Conservation (phyloP, 305 asterid species). For the Euphrasia arctica region DNA sequence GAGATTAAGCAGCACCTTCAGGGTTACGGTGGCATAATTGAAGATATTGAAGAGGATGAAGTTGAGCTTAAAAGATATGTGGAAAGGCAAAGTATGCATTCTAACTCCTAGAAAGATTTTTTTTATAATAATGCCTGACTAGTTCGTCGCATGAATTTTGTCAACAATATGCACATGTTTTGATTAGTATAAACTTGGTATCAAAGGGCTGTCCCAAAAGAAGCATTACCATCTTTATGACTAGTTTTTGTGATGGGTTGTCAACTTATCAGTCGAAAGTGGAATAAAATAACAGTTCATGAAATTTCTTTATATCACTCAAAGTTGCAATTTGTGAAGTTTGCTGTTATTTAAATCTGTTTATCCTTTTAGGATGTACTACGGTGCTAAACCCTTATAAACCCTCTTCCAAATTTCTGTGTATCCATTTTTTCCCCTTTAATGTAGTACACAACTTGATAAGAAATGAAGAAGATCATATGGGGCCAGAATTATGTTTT, state of each 20-base stretch:
- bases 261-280: too few species aligned
- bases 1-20: constrained; percentile 67
- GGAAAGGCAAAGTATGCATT: constrained; percentile 71
- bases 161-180: constrained; percentile 13
- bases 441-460: constrained; percentile 3
- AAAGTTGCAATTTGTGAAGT: too few species aligned
- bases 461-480: constrained; percentile 11
- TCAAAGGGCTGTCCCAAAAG: too few species aligned
- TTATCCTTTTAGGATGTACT: neutral
- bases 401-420: constrained; percentile 8
- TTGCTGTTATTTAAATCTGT: constrained; percentile 5
- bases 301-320: too few species aligned
- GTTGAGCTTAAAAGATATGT: constrained; percentile 58
- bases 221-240: too few species aligned
- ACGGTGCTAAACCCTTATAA: constrained; percentile 5
- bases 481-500: constrained; percentile 6
- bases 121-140: constrained; percentile 2
- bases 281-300: too few species aligned
- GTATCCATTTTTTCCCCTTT: neutral
- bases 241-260: too few species aligned
- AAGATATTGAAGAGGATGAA: constrained; percentile 74
- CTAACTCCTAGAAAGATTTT: constrained; percentile 15
- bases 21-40: constrained; percentile 51
- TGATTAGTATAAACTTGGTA: too few species aligned
- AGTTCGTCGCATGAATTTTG: constrained; percentile 21